A percentile compares a stretch with the other conserved stretches of the same genome.
Conservation (phyloP, 139 green algal genomes). For the Zygnema cylindricum region DNA sequence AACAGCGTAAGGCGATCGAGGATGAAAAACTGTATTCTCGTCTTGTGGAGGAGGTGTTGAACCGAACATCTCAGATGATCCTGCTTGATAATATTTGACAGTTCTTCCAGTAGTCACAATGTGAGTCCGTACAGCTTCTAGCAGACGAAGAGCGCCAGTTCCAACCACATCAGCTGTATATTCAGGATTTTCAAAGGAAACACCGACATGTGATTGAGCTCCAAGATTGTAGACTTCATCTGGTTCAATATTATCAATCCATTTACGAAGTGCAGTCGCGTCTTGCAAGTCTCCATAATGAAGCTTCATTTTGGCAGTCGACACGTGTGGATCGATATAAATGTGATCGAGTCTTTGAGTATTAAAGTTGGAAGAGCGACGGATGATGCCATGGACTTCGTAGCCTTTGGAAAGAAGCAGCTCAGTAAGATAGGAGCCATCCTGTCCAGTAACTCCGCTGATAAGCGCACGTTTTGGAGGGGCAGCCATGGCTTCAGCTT, state of each 20-base stretch:
- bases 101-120: slow-evolving; percentile 50
- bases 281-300: slow-evolving; percentile 77
- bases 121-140: slow-evolving; percentile 75
- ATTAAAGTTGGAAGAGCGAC: slow-evolving; percentile 71
- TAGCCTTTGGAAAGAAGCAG: slow-evolving; percentile 78
- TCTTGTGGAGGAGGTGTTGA: slow-evolving; percentile 76
- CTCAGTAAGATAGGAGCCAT: slow-evolving; percentile 77
- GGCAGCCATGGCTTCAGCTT: slow-evolving; percentile 15
- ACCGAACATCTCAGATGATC: slow-evolving; percentile 81
- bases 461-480: slow-evolving; percentile 69
- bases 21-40: slow-evolving; percentile 78
- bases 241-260: slow-evolving; percentile 65
- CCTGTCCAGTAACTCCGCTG: slow-evolving; percentile 76
- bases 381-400: slow-evolving; percentile 76
- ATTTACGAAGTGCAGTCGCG: slow-evolving; percentile 58
- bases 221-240: slow-evolving; percentile 83
- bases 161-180: slow-evolving; percentile 75
- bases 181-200: slow-evolving; percentile 78
- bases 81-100: slow-evolving; percentile 79
- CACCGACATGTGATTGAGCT: slow-evolving; percentile 76
- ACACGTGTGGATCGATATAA: slow-evolving; percentile 51
- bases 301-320: slow-evolving; percentile 56
- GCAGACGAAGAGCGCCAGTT: slow-evolving; percentile 68
- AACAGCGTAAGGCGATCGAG: slow-evolving; percentile 79
- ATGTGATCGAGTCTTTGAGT: slow-evolving; percentile 74